Conservation (phyloP, 2,329 filamentous ascomycete genomes). For the Coniochaeta sp. region DNA sequence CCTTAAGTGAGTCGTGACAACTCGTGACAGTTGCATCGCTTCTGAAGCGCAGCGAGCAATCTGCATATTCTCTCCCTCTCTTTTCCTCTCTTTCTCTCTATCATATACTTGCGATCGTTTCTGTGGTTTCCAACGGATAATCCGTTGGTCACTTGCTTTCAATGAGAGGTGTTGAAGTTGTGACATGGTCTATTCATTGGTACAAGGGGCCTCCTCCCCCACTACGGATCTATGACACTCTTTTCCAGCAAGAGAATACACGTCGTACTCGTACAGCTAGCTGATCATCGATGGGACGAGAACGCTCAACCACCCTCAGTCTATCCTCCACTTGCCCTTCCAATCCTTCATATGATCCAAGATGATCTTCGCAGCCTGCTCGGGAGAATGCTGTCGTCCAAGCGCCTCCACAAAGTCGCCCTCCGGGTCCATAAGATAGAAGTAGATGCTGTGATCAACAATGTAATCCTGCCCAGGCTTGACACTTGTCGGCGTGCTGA, state of each 20-base stretch:
- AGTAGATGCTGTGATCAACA: constrained; percentile 98
- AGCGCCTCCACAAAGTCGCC: constrained; percentile 97
- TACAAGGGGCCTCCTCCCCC: background rate
- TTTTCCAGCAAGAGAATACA: background rate
- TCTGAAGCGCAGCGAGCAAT: background rate
- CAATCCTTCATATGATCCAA: constrained; percentile 71
- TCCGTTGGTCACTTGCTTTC: background rate
- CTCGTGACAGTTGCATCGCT: background rate
- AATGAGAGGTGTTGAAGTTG: background rate
- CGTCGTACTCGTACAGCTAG: constrained; percentile 3
- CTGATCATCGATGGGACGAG: background rate
- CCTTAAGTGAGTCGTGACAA: background rate
- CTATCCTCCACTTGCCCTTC: constrained; percentile 21
- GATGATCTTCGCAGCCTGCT: constrained; percentile 78
- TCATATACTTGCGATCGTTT: background rate
- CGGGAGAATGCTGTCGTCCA: constrained; percentile 86
- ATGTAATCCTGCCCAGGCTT: constrained; percentile 93
- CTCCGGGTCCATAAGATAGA: constrained; percentile 98
- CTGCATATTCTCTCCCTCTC: too few relatives aligned
- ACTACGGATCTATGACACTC: background rate
- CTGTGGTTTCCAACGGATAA: background rate
- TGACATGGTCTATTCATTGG: background rate
- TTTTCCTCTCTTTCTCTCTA: too few relatives aligned
- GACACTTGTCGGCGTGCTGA: constrained; percentile 82
- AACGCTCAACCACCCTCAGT: constrained; percentile 7